Evolutionary conservation across 345 rosid species (phyloP), one percentile per base, ranked within the genome.

Genomic region (Geranium rotundifolium): DNA sequence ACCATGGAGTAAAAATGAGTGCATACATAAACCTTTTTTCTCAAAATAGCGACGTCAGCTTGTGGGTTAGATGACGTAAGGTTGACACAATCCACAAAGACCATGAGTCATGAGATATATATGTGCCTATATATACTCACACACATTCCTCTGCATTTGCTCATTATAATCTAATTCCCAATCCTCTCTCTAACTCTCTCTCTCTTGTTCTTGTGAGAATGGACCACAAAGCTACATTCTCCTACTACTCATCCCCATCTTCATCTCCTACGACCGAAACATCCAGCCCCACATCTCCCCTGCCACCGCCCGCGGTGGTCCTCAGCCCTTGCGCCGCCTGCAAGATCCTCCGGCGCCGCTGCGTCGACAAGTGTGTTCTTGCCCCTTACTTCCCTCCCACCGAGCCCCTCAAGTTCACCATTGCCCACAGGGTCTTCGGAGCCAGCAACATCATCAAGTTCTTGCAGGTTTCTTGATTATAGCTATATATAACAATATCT

Each of bases 391-490:
- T 78, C 60, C 82, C 82, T 10, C 82, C 82, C 6, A 74, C 79
- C 15, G 82, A 78, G 12, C 79, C 77, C 0, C 10, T 59, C n/a
- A 79, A 79, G 66, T 75, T 79, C 77, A 79, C 80, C 73, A 73
- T 70, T 49, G 80, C 82, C 50, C 82, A 78, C 55, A 63, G 82
- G 8, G 82, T 79, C 17, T 79, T 79, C 17, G 82, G 82, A 2
- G 80, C 82, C 57, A 79, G 82, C 75, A 79, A 79, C 75, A 70
- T 79, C 64, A 79, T 75, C 68, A 79, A 79, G 73, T 79, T 79
- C 75, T 68, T 79, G 56, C 82, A 79, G 80, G 82, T 79, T 67
- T 7, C 1, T 34, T 27, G 54, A 27, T 1, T 23, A 23, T 23
- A 23, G 27, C 27, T 23, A 23, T 23, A 23, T 23, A n/a, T n/a